Base-by-base conservation (phyloP, 164 flowering plant genomes). In the Litsea cubeba region DNA sequence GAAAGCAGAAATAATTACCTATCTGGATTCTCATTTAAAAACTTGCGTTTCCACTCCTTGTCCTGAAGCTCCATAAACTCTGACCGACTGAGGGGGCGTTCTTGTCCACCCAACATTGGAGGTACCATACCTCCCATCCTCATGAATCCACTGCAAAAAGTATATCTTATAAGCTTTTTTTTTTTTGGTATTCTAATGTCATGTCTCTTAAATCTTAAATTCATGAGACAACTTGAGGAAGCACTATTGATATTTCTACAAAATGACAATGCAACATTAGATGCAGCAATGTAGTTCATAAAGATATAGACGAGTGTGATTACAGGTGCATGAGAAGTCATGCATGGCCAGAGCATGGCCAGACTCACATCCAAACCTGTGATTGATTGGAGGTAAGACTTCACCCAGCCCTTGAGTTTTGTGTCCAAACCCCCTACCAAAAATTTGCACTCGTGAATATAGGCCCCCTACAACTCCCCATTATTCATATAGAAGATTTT, bases 131-230 rank as follows among this genome's bases (percentile, higher is more conserved):
- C 75, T 60, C 86, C 84, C 84, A 83, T 81, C 79, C 82, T 71
- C 83, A 77, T 72, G 74, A 74, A 77, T 75, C 88, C 84, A 72
- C 91, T 85, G 82, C 81, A 84, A 80, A 66, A 77, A 50, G 62
- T 23, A 40, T 17, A 15, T 7, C 12, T 12, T 26, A 71, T 23
- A 14, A 70, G 24, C 2, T 40, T 40, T 35, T 35, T 40, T 40
- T 40, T 40, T 40, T 40, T 40, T 8, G 8, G 46, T 5, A 7
- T 40, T 40, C 46, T 40, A 5, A 5, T 7, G 46, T 40, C 46
- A 40, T 30, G 35, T 7, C 46, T 40, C 46, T 40, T 7, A 40
- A 40, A 40, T 40, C 46, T 40, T 40, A 40, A 40, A 40, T 7
- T 40, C 11, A 1, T 40, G 46, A 40, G 46, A 40, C 46, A 40